These are phyloP conservation scores for Rutstroemia sp. DNA, from an alignment of 2,329 filamentous ascomycete genomes.

Conservation along the genomic window DNA sequence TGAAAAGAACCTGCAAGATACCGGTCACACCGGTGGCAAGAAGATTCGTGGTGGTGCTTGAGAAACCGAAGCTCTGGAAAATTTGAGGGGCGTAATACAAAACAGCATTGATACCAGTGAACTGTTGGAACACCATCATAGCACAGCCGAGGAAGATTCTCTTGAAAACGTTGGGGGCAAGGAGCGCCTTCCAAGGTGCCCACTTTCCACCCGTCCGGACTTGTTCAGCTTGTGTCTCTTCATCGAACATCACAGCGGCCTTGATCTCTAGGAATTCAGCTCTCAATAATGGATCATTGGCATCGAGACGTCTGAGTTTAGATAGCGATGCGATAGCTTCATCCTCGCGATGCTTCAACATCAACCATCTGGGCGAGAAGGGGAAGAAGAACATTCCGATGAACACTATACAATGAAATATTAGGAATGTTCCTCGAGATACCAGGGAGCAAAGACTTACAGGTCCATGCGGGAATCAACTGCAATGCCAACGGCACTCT, in stretches of 20 bases:
- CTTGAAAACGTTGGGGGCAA: slow-evolving; percentile 31
- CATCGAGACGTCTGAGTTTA: slow-evolving; percentile 32
- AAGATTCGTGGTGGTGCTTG: slow-evolving; percentile 40
- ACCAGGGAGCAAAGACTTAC: background rate
- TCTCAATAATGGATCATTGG: slow-evolving; percentile 45
- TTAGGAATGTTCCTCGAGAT: background rate
- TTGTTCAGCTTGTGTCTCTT: slow-evolving; percentile 34
- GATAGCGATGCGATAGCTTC: slow-evolving; percentile 39
- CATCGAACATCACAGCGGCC: slow-evolving; percentile 49
- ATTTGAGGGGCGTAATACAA: slow-evolving; percentile 43
- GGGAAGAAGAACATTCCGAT: slow-evolving; percentile 44
- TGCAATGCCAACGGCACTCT: slow-evolving; percentile 54
- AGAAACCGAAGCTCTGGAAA: slow-evolving; percentile 33
- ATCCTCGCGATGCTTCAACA: slow-evolving; percentile 36
- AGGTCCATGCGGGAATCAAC: slow-evolving; percentile 53
- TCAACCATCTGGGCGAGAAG: slow-evolving; percentile 43
- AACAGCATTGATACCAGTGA: slow-evolving; percentile 36
- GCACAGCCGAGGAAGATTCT: slow-evolving; percentile 43
- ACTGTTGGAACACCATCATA: slow-evolving; percentile 47
- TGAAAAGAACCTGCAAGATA: slow-evolving; percentile 59
- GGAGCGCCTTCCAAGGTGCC: slow-evolving; percentile 38
- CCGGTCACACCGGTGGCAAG: slow-evolving; percentile 64
- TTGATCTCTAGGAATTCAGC: slow-evolving; percentile 45
- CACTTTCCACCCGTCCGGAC: slow-evolving; percentile 39
- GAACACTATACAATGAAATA: slow-evolving; percentile 32